Evolutionary conservation across 805 yeast genomes (phyloP), one percentile per base, ranked within the genome.

Genomic region (Wickerhamiella azymoides): DNA sequence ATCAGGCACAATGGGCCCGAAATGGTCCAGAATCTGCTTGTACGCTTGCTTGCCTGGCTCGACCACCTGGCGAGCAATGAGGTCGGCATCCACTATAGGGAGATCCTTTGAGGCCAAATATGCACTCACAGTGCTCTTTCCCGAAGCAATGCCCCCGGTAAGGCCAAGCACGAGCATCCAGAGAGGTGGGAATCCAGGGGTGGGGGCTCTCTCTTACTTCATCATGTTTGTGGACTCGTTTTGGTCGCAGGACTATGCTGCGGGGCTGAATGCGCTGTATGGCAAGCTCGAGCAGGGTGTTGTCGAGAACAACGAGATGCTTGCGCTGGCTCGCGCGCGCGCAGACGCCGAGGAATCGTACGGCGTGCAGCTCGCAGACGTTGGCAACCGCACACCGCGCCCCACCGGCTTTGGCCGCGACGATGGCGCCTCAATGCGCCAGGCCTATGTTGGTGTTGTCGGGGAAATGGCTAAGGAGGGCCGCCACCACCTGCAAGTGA

Each of bases 61-160:
- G 10, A 89, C 94, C 7, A 88, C 82, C 50, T 84, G 77, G 48
- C 81, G 72, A 0, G 98, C 97, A 38, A 93, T 80, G 42, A 74
- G 61, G 61, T 92, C 99, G 1, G 98, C 97, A 65, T 92, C 98
- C 1, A 92, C 71, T 1, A 92, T 62, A 0, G 80, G 71, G 56
- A 78, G 71, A 16, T 38, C 39, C 10, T 74, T 63, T 9, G 74
- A 72, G 4, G 61, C 50, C 10, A 92, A 63, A 30, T 73, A 61
- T 14, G 64, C 57, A 0, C 96, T 84, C 0, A 84, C 96, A 0
- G 97, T 89, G 16, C 94, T 80, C 57, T 92, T 92, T 2, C 99
- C 99, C n/a, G 92, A 73, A 5, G 96, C 95, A 42, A 92, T 92
- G 1, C 96, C 96, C 1, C 99, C 99, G 0, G 98, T 92, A n/a